Evolutionary conservation across 2,329 filamentous ascomycete genomes (phyloP).

Genomic region (Leptosphaerulina australis): DNA sequence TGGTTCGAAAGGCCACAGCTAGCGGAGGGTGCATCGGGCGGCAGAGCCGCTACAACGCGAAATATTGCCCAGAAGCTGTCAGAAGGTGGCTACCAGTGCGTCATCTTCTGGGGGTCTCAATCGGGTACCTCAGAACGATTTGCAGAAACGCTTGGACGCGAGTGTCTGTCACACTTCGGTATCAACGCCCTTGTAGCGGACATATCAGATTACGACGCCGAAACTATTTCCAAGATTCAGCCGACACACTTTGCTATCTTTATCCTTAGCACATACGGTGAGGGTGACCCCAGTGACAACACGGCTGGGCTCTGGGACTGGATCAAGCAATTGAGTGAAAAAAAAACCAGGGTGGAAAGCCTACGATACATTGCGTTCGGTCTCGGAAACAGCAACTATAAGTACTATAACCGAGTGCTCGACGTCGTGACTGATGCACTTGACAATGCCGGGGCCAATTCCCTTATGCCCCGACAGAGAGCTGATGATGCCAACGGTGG

Average conservation of each 20-base stretch:
- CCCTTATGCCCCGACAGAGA: conserved; percentile 42
- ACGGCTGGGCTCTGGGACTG: conserved; percentile 44
- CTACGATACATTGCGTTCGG: conserved; percentile 53
- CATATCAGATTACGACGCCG: conserved; percentile 56
- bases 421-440: conserved; percentile 44
- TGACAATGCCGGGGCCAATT: conserved; percentile 41
- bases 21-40: conserved; percentile 36
- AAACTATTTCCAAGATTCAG: conserved; percentile 44
- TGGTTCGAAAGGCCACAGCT: conserved; percentile 59
- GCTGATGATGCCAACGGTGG: conserved; percentile 52
- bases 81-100: conserved; percentile 43
- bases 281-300: conserved; percentile 51
- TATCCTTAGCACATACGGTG: conserved; percentile 48
- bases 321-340: conserved; percentile 38
- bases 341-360: conserved; percentile 27
- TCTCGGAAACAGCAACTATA: conserved; percentile 57
- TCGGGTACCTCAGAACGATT: conserved; percentile 56
- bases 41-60: conserved; percentile 43
- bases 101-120: conserved; percentile 59
- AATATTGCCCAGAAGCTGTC: conserved; percentile 55
- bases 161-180: conserved; percentile 50
- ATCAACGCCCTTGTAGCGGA: conserved; percentile 52
- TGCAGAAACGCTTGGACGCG: conserved; percentile 50
- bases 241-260: conserved; percentile 42
- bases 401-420: conserved; percentile 54